phyloP scores from a whole-genome alignment of 805 yeast species.

The Hanseniaspora opuntiae region DNA sequence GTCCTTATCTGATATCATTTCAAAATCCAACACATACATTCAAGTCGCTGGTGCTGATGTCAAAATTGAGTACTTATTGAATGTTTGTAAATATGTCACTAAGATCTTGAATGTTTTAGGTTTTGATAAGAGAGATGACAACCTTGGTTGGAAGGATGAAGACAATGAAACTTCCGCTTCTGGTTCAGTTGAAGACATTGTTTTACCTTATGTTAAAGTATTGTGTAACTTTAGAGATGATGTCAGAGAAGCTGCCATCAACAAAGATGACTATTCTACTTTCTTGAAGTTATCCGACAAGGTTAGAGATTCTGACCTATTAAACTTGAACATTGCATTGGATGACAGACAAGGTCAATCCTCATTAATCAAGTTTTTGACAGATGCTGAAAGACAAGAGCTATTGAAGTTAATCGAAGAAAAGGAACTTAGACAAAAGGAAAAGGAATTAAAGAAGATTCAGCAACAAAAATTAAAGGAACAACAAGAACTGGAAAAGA shows the following conservation, averaged over 20 bases:
- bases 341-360: conserved; percentile 75
- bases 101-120: conserved; percentile 63
- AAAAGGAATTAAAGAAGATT: conserved; percentile 40
- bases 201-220: conserved; percentile 67
- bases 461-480: conserved; percentile 44
- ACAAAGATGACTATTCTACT: conserved; percentile 35
- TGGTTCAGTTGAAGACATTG: conserved; percentile 44
- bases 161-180: conserved; percentile 16
- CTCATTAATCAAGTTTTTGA: conserved; percentile 75
- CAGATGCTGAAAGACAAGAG: conserved; percentile 53
- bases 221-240: conserved; percentile 70
- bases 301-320: conserved; percentile 56
- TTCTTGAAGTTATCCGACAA: conserved; percentile 61
- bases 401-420: conserved; percentile 43
- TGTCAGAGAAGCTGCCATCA: conserved; percentile 62
- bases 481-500: conserved; percentile 47
- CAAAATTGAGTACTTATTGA: conserved; percentile 52
- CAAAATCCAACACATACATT: conserved; percentile 60
- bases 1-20: conserved; percentile 51
- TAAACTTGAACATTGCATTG: conserved; percentile 64
- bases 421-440: conserved; percentile 40
- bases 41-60: conserved; percentile 37
- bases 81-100: conserved; percentile 55
- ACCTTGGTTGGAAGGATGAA: conserved; percentile 65
- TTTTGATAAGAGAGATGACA: conserved; percentile 53